Base-by-base conservation (phyloP, 2,329 filamentous ascomycete species). In the Talaromyces pinophilus region DNA sequence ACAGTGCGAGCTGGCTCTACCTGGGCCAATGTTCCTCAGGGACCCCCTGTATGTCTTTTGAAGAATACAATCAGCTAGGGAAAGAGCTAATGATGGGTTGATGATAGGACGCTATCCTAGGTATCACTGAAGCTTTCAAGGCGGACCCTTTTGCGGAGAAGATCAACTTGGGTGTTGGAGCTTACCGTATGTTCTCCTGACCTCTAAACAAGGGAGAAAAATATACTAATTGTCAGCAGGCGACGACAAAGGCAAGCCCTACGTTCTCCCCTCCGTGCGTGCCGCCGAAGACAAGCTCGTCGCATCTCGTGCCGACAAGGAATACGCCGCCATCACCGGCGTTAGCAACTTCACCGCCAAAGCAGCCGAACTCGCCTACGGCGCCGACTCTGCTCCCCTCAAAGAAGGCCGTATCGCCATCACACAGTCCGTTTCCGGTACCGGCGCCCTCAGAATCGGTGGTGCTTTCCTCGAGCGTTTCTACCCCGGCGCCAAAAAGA, bases 101-200 rank as follows among this genome's bases (percentile, higher is more conserved):
- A 69, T 68, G 42, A 28, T 73, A 78, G 76, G 78, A 80, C 73
- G 82, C 81, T 35, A 83, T 83, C 71, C 76, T 83, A 68, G 82
- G 82, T 76, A 82, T 99, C 83, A 98, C 95, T 70, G 95, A 99
- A 84, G 95, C 95, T 69, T 99, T 95, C 91, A 99, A 98, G 87
- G 93, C 93, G 81, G 95, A 99, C 80, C 87, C 85, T 76, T 94
- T 96, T 82, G 84, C 88, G 70, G 88, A 97, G 85, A 99, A 98
- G 89, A 98, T 99, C 86, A 98, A 98, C 85, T 85, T 99, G 69
- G 95, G 93, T 83, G 95, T 98, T 72, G 95, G 95, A 76, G 95
- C 95, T 77, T 99, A 99, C 88, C 93, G 95, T 83, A 77, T 73
- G 80, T 69, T 62, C 33, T 57, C 52, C n/a, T 33, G 42, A 64